Evolutionary conservation across 2,329 filamentous ascomycete species (phyloP).

Genomic region (Scedosporium aurantiacum): DNA sequence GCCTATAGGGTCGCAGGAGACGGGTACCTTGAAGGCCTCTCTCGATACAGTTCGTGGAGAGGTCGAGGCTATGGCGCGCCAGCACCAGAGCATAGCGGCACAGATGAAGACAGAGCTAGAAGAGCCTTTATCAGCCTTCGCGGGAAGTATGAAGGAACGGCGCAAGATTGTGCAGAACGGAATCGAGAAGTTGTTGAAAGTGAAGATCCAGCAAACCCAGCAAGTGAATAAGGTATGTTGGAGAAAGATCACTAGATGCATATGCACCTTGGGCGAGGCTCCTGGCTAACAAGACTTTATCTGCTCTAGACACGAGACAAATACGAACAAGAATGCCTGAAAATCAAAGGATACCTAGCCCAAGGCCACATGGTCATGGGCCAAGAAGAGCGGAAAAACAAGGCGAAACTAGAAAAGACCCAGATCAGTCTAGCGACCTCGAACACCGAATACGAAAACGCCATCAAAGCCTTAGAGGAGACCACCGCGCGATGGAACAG

Average conservation of each 20-base stretch:
- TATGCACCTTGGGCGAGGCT: too few species aligned
- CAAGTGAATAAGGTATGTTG: conserved; percentile 73
- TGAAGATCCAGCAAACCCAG: conserved; percentile 84
- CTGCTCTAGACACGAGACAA: conserved; percentile 63
- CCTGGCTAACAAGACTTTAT: conserved; percentile 10
- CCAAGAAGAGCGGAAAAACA: conserved; percentile 97
- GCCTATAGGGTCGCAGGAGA: conserved; percentile 76
- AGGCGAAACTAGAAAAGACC: conserved; percentile 96
- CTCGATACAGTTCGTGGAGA: conserved; percentile 82
- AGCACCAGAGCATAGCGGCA: conserved; percentile 76
- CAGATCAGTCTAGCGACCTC: conserved; percentile 88
- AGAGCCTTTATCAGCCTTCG: conserved; percentile 82
- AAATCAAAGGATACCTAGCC: conserved; percentile 96
- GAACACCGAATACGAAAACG: conserved; percentile 86
- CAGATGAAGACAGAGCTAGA: conserved; percentile 97
- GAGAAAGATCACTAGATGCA: neutral
- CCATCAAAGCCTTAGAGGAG: conserved; percentile 87
- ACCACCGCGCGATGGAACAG: conserved; percentile 94
- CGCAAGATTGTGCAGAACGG: conserved; percentile 92
- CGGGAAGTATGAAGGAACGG: conserved; percentile 90
- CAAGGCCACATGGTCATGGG: conserved; percentile 99
- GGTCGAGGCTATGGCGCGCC: conserved; percentile 86
- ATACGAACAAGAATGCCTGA: conserved; percentile 94
- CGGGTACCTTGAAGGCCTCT: conserved; percentile 70
- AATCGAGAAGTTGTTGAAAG: conserved; percentile 88